A percentile compares a stretch with the other conserved stretches of the same genome.
phyloP scores from a whole-genome alignment of 805 yeast species.

The Lipomyces yamadae region DNA sequence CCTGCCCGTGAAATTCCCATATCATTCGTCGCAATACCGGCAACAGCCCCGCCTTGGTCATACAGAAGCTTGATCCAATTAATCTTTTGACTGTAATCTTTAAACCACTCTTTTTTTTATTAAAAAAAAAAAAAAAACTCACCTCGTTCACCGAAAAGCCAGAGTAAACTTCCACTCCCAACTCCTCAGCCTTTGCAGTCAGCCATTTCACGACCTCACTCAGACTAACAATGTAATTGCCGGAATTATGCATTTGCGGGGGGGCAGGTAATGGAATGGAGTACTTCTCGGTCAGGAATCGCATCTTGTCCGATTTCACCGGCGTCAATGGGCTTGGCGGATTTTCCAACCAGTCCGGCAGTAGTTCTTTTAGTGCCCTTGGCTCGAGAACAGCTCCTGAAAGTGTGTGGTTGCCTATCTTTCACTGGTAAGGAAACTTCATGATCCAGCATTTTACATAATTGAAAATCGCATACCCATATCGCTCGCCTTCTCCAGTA shows the following conservation, averaged over 20 bases:
- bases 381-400: slow-evolving; percentile 97
- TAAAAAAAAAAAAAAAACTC: background rate
- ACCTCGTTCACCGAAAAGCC: slow-evolving; percentile 69
- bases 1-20: slow-evolving; percentile 82
- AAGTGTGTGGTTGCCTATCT: slow-evolving; percentile 69
- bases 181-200: slow-evolving; percentile 85
- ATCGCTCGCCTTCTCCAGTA: slow-evolving; percentile 89
- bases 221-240: slow-evolving; percentile 84
- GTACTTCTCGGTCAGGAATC: slow-evolving; percentile 62
- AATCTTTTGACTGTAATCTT: slow-evolving; percentile 41
- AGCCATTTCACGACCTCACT: slow-evolving; percentile 80
- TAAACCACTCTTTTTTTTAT: no score
- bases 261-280: slow-evolving; percentile 87
- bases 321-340: slow-evolving; percentile 58
- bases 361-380: slow-evolving; percentile 76
- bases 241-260: slow-evolving; percentile 81
- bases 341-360: slow-evolving; percentile 62
- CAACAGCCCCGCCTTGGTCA: slow-evolving; percentile 57
- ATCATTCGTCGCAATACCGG: slow-evolving; percentile 94
- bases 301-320: slow-evolving; percentile 77
- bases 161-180: slow-evolving; percentile 93
- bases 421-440: background rate
- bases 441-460: background rate
- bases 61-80: slow-evolving; percentile 54
- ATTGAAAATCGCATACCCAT: slow-evolving; percentile 57